phyloP scores from a whole-genome alignment of 768 basidiomycete genomes.

The Rhodotorula toruloides region DNA sequence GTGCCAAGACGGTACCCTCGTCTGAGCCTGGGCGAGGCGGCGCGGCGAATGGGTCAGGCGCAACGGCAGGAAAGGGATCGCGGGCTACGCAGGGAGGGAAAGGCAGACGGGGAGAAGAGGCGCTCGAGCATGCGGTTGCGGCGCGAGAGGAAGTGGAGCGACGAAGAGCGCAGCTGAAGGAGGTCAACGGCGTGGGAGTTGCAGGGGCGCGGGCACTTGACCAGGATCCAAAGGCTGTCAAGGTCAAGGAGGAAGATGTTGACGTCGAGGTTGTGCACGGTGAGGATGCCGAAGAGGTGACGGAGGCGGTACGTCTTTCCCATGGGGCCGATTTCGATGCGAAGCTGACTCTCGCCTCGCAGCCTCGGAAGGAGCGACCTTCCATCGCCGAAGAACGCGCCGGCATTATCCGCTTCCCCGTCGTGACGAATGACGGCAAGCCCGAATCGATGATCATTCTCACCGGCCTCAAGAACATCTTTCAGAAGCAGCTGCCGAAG shows the following conservation, averaged over 20 bases:
- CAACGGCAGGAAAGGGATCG: neutral
- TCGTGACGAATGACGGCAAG: conserved; percentile 78
- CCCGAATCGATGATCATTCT: conserved; percentile 71
- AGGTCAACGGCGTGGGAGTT: conserved; percentile 24
- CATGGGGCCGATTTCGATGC: too few species aligned
- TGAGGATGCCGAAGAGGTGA: conserved; percentile 24
- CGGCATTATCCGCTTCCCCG: conserved; percentile 72
- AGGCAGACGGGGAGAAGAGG: conserved; percentile 33
- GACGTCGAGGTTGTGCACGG: conserved; percentile 29
- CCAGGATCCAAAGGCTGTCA: neutral
- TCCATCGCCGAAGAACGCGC: conserved; percentile 72
- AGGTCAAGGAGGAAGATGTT: conserved; percentile 25
- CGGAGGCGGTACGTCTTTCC: conserved; percentile 7
- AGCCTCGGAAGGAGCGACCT: conserved; percentile 57
- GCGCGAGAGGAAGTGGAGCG: conserved; percentile 39
- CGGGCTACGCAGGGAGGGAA: conserved; percentile 33
- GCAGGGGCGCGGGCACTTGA: conserved; percentile 8
- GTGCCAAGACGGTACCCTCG: conserved; percentile 23
- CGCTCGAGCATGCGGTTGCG: conserved; percentile 35
- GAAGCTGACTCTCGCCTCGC: neutral
- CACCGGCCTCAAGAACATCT: conserved; percentile 91
- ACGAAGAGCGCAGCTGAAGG: conserved; percentile 26
- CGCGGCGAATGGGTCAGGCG: too few species aligned
- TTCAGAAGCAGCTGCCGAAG: conserved; percentile 94
- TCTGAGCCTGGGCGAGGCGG: conserved; percentile 15